Evolutionary conservation across 257 asterid genomes (phyloP), one percentile per base, ranked within the genome.

Genomic region (Nicotiana attenuata): DNA sequence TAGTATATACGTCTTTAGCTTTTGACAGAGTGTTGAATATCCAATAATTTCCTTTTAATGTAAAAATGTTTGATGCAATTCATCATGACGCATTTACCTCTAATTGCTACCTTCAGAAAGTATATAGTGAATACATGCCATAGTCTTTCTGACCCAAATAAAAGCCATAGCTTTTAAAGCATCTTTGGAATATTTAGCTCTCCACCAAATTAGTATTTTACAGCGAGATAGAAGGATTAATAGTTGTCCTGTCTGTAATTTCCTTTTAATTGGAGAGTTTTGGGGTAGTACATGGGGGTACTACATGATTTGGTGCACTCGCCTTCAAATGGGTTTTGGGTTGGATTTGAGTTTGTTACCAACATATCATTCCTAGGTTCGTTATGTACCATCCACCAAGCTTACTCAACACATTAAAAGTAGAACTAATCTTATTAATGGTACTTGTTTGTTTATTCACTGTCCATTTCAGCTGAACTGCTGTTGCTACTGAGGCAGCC

Each of bases 211-310:
- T 24, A 50, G 63, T 50, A 22, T 14, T 4, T 24, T 11, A 1
- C 55, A 50, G 41, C 17, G 3, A 31, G 80, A 75, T 4, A 4
- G 19, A 50, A 28, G 41, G 80, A 75, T 50, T 50, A 50, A 75
- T 50, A 33, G 63, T 8, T 75, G 80, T n/a, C 16, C 16, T 75
- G 22, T 28, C 24, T 75, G 22, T 45, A 71, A 45, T 38, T 38
- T 71, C 78, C 78, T 45, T 71, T 71, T 69, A 45, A 75, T 47
- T 47, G 63, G 41, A 75, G 80, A 47, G 24, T 60, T 75, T 75
- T 16, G 45, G 26, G 63, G 26, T 15, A 1, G 45, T 45, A 31
- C 59, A 41, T 45, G 60, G 41, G 63, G 63, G 26, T 15, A 1
- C 45, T 71, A 31, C 59, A 41, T 45, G 60, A 71, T 22, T 45